Base-by-base conservation (phyloP, 2,329 filamentous ascomycete species). In the Fusarium pseudocircinatum region DNA sequence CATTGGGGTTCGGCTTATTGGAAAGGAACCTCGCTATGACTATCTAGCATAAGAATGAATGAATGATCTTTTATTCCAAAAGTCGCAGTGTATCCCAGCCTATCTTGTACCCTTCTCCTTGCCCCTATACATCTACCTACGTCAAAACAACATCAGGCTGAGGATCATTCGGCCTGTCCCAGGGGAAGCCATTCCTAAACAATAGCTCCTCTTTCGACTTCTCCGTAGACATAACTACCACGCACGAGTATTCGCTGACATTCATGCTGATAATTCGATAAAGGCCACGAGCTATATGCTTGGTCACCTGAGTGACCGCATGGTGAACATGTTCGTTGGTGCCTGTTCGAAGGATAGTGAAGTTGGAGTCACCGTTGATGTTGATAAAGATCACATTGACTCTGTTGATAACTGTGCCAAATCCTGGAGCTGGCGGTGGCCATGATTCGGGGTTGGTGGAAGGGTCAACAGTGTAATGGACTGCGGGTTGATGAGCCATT, bases 281-380 rank as follows among this genome's bases (percentile, higher is more conserved):
- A 3, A 59, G n/a, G 3, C 60, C 32, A 0, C 60, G 26, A 1
- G 49, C 37, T 4, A 65, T 58, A 2, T 65, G 49, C 13, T 66
- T 66, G 0, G 60, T 66, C 7, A 59, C 60, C 26, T 66, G 42
- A 0, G n/a, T 43, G 0, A 66, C 49, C 9, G n/a, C 63, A 6
- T 65, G 49, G 10, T 66, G 30, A 13, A 67, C 22, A 59, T 67
- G 30, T 9, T 67, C 40, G 2, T 66, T 34, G 6, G 60, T 66
- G 4, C 60, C 60, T 4, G 49, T 58, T 24, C 42, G 49, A 2
- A 65, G 6, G 1, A 32, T 24, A 6, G 18, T 24, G 20, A 66
- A 50, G 3, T 37, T 43, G 16, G 60, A 65, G 4, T 18, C 4
- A 0, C 24, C 49, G 7, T 58, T 43, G 10, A 58, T 34, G 4